A percentile compares a stretch with the other conserved stretches of the same genome.
phyloP scores from a whole-genome alignment of 2,329 filamentous ascomycete genomes.

The Alternaria sp. region DNA sequence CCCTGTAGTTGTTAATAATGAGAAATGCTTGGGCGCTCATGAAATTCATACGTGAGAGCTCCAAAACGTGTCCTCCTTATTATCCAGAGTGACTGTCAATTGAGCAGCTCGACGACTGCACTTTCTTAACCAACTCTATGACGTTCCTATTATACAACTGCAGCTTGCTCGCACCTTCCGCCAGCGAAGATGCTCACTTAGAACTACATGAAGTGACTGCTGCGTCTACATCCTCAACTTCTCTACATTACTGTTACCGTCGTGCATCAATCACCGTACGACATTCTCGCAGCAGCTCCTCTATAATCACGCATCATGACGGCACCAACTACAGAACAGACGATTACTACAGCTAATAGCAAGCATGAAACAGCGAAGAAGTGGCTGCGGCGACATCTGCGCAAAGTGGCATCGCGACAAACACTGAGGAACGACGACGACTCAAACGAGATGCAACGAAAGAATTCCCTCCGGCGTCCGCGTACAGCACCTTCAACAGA shows the following conservation, averaged over 20 bases:
- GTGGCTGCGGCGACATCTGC: constrained; percentile 39
- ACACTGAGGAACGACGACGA: constrained; percentile 2
- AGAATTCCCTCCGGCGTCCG: constrained; percentile 27
- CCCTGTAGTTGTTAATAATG: too few species aligned
- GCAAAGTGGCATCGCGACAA: constrained; percentile 30
- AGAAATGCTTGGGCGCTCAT: neutral
- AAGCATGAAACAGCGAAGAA: constrained; percentile 31
- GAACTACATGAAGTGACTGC: neutral
- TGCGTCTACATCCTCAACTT: neutral
- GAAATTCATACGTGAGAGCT: too few species aligned
- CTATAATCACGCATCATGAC: constrained; percentile 27
- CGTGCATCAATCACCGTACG: constrained; percentile 24
- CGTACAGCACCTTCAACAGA: constrained; percentile 35
- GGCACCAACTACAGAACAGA: constrained; percentile 26
- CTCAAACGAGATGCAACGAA: constrained; percentile 10
- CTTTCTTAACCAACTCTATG: constrained; percentile 4
- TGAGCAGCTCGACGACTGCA: neutral
- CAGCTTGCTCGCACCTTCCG: neutral
- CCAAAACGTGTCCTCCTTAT: neutral
- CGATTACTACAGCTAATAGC: constrained; percentile 13
- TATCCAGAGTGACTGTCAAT: constrained; percentile 1
- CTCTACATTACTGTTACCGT: constrained; percentile 20
- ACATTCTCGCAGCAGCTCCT: constrained; percentile 22
- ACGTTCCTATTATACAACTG: neutral
- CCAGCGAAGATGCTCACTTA: neutral